A percentile compares a stretch with the other conserved stretches of the same genome.
phyloP scores from a whole-genome alignment of 1,139 yeast species.

The Martiniozyma asiatica region DNA sequence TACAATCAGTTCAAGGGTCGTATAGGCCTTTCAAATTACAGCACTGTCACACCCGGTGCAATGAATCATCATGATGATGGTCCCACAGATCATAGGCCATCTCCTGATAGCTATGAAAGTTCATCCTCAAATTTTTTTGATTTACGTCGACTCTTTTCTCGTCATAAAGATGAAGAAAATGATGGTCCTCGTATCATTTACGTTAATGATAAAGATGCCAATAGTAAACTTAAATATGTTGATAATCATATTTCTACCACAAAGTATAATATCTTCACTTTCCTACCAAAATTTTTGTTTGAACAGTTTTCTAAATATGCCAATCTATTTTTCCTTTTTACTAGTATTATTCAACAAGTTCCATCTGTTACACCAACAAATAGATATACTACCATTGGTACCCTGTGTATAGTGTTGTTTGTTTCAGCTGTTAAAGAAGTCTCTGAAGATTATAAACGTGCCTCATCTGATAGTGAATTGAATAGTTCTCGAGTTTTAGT shows the following conservation, averaged over 20 bases:
- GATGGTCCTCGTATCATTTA: constrained; percentile 56
- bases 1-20: constrained; percentile 17
- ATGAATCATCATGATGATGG: constrained; percentile 14
- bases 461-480: constrained; percentile 77
- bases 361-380: constrained; percentile 96
- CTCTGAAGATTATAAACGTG: constrained; percentile 82
- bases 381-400: constrained; percentile 89
- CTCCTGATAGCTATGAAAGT: constrained; percentile 11
- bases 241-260: constrained; percentile 92
- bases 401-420: constrained; percentile 66
- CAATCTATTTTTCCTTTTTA: constrained; percentile 82
- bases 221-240: constrained; percentile 44
- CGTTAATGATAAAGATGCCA: constrained; percentile 49
- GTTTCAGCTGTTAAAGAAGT: constrained; percentile 91
- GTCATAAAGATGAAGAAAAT: constrained; percentile 23
- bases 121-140: constrained; percentile 17
- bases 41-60: constrained; percentile 13
- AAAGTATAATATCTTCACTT: constrained; percentile 90
- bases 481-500: constrained; percentile 65
- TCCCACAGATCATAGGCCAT: constrained; percentile 16
- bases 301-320: constrained; percentile 98
- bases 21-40: constrained; percentile 17
- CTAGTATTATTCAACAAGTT: constrained; percentile 91
- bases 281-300: constrained; percentile 84
- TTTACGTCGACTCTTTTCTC: constrained; percentile 26